phyloP scores from a whole-genome alignment of 75 land plant species.

The Picea sitchensis region DNA sequence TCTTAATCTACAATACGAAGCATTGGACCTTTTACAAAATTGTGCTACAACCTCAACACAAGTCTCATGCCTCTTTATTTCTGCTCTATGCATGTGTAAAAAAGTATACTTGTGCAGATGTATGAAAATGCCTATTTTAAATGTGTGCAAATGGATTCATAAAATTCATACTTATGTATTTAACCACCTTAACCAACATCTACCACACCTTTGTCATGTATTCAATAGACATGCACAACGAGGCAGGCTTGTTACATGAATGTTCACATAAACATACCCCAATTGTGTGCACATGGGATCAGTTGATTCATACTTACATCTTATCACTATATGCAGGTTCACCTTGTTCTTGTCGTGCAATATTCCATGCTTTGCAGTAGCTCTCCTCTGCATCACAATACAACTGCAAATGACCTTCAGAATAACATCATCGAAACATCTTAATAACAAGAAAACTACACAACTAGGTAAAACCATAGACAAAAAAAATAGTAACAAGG shows the following conservation, averaged over 20 bases:
- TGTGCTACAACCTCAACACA: background rate
- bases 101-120: too few relatives aligned
- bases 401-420: slow-evolving; percentile 38
- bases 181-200: background rate
- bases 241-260: background rate
- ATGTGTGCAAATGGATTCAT: background rate
- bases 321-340: slow-evolving; percentile 56
- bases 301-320: slow-evolving; percentile 41
- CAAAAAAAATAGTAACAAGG: background rate
- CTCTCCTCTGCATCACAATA: slow-evolving; percentile 71
- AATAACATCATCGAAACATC: slow-evolving; percentile 1
- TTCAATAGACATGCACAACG: background rate
- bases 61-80: background rate
- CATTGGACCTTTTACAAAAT: background rate
- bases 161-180: background rate
- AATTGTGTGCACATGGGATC: background rate
- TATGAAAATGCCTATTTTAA: too few relatives aligned
- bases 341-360: slow-evolving; percentile 43
- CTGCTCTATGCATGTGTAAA: background rate
- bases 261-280: background rate
- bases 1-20: background rate
- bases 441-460: background rate
- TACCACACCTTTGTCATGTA: background rate
- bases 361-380: slow-evolving; percentile 76
- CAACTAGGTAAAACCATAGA: background rate